Percentiles rank a stretch among this genome's conserved stretches.
These are phyloP conservation scores for Cladosporium sp. DNA, from an alignment of 2,329 filamentous ascomycete species.

Conservation along the genomic window DNA sequence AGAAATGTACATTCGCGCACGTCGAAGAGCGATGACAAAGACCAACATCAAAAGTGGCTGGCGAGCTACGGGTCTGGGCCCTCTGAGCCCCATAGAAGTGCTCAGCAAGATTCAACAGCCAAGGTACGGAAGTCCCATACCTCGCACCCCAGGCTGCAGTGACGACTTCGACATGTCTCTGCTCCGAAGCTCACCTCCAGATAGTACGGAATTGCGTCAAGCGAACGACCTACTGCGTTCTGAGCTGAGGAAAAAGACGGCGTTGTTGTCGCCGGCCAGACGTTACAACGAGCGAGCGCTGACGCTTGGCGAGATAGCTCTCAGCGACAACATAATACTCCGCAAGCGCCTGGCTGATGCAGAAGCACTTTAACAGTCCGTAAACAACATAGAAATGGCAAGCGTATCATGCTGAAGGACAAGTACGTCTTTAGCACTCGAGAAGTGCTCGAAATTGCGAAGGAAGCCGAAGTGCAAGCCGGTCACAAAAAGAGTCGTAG, in stretches of 20 bases:
- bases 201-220: neutral
- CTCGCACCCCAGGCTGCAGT: neutral
- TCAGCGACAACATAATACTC: neutral
- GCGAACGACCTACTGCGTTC: neutral
- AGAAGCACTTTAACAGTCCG: neutral
- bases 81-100: neutral
- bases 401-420: neutral
- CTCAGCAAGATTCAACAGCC: neutral
- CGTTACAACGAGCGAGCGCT: neutral
- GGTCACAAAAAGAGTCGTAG: neutral
- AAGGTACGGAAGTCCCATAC: no score
- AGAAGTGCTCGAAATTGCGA: neutral
- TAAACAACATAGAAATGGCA: neutral
- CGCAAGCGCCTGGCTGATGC: neutral
- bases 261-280: neutral
- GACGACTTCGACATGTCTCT: neutral
- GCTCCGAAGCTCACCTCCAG: neutral
- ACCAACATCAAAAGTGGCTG: neutral
- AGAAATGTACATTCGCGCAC: slow-evolving; percentile 10
- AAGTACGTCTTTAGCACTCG: neutral
- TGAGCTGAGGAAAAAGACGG: neutral
- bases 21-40: neutral
- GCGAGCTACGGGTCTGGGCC: neutral
- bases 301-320: neutral
- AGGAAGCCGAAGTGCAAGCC: neutral